Conservation (phyloP, 2,329 filamentous ascomycete genomes). For the Stachybotrys elegans region DNA sequence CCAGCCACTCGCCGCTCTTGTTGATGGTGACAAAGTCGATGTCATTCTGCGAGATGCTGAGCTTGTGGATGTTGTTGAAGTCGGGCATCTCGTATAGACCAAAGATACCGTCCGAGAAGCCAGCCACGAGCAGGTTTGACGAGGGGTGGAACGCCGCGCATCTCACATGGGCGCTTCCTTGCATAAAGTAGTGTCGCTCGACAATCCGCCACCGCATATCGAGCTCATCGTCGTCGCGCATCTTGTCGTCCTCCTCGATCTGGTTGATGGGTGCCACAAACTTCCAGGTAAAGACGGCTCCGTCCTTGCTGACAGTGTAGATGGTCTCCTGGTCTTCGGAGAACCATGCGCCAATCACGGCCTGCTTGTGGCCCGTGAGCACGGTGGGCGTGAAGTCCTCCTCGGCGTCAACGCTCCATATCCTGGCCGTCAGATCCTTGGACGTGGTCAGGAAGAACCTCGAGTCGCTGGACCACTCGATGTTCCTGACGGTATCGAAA, state of each 20-base stretch:
- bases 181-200: constrained; percentile 91
- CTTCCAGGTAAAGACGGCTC: constrained; percentile 92
- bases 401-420: constrained; percentile 90
- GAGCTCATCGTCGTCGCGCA: constrained; percentile 52
- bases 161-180: constrained; percentile 77
- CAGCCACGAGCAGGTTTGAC: constrained; percentile 89
- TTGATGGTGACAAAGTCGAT: constrained; percentile 96
- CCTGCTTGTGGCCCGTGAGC: constrained; percentile 84
- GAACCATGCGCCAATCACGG: constrained; percentile 93
- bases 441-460: constrained; percentile 90
- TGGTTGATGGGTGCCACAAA: constrained; percentile 61
- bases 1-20: constrained; percentile 91
- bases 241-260: constrained; percentile 54
- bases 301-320: constrained; percentile 94
- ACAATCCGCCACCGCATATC: constrained; percentile 86
- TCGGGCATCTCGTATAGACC: constrained; percentile 93
- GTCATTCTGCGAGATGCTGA: constrained; percentile 92
- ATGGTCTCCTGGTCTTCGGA: constrained; percentile 91
- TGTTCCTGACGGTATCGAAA: constrained; percentile 78
- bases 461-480: constrained; percentile 95
- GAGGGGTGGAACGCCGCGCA: constrained; percentile 86
- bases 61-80: constrained; percentile 89
- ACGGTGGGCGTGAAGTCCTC: constrained; percentile 87
- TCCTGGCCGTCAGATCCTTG: constrained; percentile 84
- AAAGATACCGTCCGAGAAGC: constrained; percentile 93